Evolutionary conservation across 805 yeast genomes (phyloP).

Genomic region (Candida takata): DNA sequence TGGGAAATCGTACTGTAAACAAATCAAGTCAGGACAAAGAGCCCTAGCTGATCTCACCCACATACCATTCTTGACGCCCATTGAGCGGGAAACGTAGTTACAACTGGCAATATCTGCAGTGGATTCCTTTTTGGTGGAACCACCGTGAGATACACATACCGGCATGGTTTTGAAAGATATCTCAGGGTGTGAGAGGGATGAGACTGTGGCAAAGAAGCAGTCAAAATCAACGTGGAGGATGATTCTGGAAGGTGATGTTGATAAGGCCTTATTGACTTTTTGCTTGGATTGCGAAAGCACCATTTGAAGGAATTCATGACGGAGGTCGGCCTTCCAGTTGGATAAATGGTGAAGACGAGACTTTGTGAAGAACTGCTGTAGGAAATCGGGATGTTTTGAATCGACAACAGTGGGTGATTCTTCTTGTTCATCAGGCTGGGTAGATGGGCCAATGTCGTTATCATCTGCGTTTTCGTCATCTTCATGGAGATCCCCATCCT

Average conservation of each 20-base stretch:
- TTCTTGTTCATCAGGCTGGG: constrained; percentile 8
- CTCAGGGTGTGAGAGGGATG: constrained; percentile 51
- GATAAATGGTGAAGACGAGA: constrained; percentile 88
- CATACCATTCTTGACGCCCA: constrained; percentile 83
- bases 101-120: constrained; percentile 88
- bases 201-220: constrained; percentile 87
- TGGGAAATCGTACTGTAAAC: constrained; percentile 67
- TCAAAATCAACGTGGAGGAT: constrained; percentile 88
- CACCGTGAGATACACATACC: constrained; percentile 54
- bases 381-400: constrained; percentile 73
- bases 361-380: constrained; percentile 63
- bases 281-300: constrained; percentile 28
- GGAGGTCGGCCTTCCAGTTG: constrained; percentile 73
- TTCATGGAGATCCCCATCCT: constrained; percentile 7
- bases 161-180: constrained; percentile 43
- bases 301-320: constrained; percentile 48
- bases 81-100: constrained; percentile 77
- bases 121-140: constrained; percentile 20
- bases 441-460: constrained; percentile 2
- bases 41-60: constrained; percentile 67
- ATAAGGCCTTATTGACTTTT: background rate
- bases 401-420: constrained; percentile 29
- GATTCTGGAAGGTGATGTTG: constrained; percentile 22
- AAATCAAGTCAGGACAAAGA: constrained; percentile 58
- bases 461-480: constrained; percentile 10